phyloP scores from a whole-genome alignment of 2,329 filamentous ascomycete genomes.

The Pseudogymnoascus sp. region DNA sequence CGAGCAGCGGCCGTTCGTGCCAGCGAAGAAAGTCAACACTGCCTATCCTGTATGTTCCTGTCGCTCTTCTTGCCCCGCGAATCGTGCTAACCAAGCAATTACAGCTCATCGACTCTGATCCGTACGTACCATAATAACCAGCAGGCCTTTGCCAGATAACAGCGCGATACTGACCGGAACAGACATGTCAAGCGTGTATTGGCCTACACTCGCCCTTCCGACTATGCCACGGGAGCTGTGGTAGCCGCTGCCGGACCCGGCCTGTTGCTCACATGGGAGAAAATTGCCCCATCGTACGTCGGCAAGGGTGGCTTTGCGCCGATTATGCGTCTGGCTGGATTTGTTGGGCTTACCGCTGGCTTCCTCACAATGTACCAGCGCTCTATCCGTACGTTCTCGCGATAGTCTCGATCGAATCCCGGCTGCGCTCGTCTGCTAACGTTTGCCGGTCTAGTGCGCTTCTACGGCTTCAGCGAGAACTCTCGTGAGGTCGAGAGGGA shows the following conservation, averaged over 20 bases:
- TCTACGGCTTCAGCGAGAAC: constrained; percentile 94
- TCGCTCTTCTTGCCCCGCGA: constrained; percentile 8
- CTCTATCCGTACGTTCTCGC: constrained; percentile 63
- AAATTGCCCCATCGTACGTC: constrained; percentile 74
- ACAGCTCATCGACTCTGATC: constrained; percentile 98
- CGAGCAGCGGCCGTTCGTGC: constrained; percentile 46
- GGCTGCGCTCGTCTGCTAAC: constrained; percentile 1
- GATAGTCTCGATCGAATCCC: neutral
- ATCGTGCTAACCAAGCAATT: constrained; percentile 27
- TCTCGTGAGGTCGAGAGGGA: constrained; percentile 87
- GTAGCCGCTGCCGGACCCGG: constrained; percentile 66
- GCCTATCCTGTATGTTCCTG: constrained; percentile 70
- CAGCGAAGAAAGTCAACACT: constrained; percentile 70
- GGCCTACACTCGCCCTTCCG: constrained; percentile 74
- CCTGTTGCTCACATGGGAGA: constrained; percentile 72
- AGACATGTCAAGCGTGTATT: constrained; percentile 90
- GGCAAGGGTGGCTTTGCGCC: constrained; percentile 74
- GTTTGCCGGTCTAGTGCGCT: constrained; percentile 56
- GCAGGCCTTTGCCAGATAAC: neutral
- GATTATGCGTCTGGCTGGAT: constrained; percentile 70
- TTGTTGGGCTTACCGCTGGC: constrained; percentile 66
- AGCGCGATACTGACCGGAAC: constrained; percentile 25
- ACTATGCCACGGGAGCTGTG: constrained; percentile 65
- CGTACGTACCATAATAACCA: constrained; percentile 52
- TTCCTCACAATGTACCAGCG: constrained; percentile 81